These are phyloP conservation scores for Candida mattraensis DNA, from an alignment of 805 yeast species.

Conservation along the genomic window DNA sequence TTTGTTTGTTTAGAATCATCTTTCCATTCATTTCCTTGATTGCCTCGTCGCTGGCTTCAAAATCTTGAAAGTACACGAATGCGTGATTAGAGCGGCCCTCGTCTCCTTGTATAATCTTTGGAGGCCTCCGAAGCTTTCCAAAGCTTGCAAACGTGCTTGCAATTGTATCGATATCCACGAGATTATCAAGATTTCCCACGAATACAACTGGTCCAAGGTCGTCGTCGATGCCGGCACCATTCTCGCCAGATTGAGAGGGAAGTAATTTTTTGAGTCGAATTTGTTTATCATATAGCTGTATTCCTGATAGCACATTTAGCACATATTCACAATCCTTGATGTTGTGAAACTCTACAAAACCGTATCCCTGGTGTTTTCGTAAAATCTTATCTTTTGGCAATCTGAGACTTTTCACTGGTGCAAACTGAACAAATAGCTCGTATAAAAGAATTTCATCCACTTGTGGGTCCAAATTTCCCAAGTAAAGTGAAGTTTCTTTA, in stretches of 20 bases:
- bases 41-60: conserved; percentile 71
- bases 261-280: conserved; percentile 53
- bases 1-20: conserved; percentile 62
- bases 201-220: conserved; percentile 52
- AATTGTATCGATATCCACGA: conserved; percentile 61
- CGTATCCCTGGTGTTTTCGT: conserved; percentile 79
- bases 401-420: conserved; percentile 68
- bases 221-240: conserved; percentile 11
- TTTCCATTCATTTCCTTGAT: conserved; percentile 67
- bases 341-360: conserved; percentile 72
- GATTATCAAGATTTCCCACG: conserved; percentile 61
- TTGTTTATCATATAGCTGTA: conserved; percentile 58
- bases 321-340: conserved; percentile 71
- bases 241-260: conserved; percentile 13
- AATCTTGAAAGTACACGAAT: conserved; percentile 61
- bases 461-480: conserved; percentile 79
- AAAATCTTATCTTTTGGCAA: conserved; percentile 79
- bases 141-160: conserved; percentile 61
- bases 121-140: conserved; percentile 53
- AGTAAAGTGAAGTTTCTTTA: conserved; percentile 64
- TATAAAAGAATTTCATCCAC: conserved; percentile 71
- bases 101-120: conserved; percentile 53
- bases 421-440: conserved; percentile 83
- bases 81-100: conserved; percentile 61
- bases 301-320: conserved; percentile 55